A percentile compares a stretch with the other conserved stretches of the same genome.
phyloP scores from a whole-genome alignment of 2,329 filamentous ascomycete genomes.

The Diaporthe velutina region DNA sequence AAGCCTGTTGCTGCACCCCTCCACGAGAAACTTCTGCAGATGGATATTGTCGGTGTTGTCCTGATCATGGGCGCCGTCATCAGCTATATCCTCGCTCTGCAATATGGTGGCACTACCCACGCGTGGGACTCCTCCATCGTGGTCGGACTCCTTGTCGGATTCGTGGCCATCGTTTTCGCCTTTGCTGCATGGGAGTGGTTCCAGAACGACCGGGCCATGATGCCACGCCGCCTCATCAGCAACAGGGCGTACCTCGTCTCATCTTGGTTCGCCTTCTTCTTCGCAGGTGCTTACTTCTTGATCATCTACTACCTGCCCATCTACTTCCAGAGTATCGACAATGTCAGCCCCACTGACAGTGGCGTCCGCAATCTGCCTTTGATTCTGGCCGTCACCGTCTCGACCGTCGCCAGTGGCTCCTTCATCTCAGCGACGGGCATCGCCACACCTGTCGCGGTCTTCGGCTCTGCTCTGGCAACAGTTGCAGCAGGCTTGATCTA shows the following conservation, averaged over 20 bases:
- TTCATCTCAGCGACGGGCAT: slow-evolving; percentile 49
- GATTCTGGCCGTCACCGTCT: slow-evolving; percentile 53
- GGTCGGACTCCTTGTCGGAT: slow-evolving; percentile 52
- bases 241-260: slow-evolving; percentile 58
- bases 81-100: slow-evolving; percentile 55
- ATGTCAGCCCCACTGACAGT: slow-evolving; percentile 51
- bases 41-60: slow-evolving; percentile 55
- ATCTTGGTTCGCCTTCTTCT: slow-evolving; percentile 56
- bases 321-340: slow-evolving; percentile 64
- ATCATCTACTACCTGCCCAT: slow-evolving; percentile 62
- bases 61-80: slow-evolving; percentile 55
- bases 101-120: slow-evolving; percentile 57
- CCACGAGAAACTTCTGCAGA: slow-evolving; percentile 55
- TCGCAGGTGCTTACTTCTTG: slow-evolving; percentile 59
- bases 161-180: slow-evolving; percentile 42
- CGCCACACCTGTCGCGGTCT: slow-evolving; percentile 53
- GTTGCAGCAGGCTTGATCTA: slow-evolving; percentile 53
- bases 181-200: slow-evolving; percentile 51
- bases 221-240: slow-evolving; percentile 59
- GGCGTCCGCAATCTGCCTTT: slow-evolving; percentile 58
- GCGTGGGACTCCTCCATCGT: slow-evolving; percentile 52
- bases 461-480: slow-evolving; percentile 52
- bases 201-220: slow-evolving; percentile 62
- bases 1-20: slow-evolving; percentile 47
- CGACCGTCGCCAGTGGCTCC: slow-evolving; percentile 50